Percentiles rank a stretch among this genome's conserved stretches.
phyloP scores from a whole-genome alignment of 108 stramenopile species.

The Pseudonitzschia multiseries region DNA sequence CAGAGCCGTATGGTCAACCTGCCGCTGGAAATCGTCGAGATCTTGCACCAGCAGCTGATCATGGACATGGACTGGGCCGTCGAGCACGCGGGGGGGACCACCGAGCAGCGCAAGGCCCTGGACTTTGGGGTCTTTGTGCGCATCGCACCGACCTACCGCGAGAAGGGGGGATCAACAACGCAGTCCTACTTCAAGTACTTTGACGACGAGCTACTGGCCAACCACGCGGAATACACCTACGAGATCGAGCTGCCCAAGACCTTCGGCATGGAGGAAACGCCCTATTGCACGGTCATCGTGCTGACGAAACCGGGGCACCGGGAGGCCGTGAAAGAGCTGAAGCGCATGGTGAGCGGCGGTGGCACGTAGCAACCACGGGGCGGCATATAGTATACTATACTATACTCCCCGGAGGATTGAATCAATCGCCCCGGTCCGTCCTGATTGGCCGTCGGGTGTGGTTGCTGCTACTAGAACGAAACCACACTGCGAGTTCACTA shows the following conservation, averaged over 20 bases:
- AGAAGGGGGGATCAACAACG: neutral
- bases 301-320: constrained; percentile 81
- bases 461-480: no score
- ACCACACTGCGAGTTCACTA: no score
- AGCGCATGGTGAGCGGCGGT: constrained; percentile 50
- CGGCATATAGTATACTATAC: no score
- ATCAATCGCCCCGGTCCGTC: no score
- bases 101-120: constrained; percentile 62
- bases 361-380: no score
- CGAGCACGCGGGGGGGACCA: constrained; percentile 56
- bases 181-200: constrained; percentile 69
- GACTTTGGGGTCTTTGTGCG: constrained; percentile 83
- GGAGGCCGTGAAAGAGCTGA: constrained; percentile 69
- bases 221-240: constrained; percentile 74
- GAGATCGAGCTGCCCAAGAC: constrained; percentile 60
- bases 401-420: no score
- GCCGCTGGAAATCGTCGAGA: constrained; percentile 74
- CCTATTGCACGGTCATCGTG: constrained; percentile 62
- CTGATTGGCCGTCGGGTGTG: no score
- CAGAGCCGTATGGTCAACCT: constrained; percentile 85
- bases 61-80: constrained; percentile 84
- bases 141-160: constrained; percentile 58
- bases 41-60: constrained; percentile 77
- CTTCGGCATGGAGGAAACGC: constrained; percentile 63
- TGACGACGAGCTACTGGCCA: constrained; percentile 83